Conservation (phyloP, 768 basidiomycete species). For the Sarcomyxa edulis region DNA sequence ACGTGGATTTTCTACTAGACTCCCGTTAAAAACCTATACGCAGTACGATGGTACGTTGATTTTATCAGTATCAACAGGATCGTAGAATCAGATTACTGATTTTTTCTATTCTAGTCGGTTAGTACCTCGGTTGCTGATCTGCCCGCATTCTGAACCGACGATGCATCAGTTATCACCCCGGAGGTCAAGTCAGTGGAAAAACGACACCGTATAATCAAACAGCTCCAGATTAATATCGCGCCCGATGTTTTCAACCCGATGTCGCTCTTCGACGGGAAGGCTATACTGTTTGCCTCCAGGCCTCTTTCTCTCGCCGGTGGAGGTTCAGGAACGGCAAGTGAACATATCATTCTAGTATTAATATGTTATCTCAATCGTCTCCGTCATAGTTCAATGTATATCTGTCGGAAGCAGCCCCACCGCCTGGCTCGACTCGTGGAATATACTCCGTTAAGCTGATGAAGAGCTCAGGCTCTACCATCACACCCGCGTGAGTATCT, state of each 20-base stretch:
- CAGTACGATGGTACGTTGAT: constrained; percentile 23
- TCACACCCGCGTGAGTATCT: no score
- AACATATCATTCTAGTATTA: not conserved
- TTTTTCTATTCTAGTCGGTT: constrained; percentile 8
- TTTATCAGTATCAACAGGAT: not conserved
- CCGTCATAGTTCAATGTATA: constrained; percentile 33
- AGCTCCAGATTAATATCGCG: constrained; percentile 30
- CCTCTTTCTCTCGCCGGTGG: constrained; percentile 22
- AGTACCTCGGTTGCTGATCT: not conserved
- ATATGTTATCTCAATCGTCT: no score
- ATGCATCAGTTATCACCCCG: constrained; percentile 14
- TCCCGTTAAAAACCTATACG: constrained; percentile 20
- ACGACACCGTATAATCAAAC: constrained; percentile 27
- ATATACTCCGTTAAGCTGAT: no score
- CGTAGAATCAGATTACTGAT: not conserved
- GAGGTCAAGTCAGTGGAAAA: constrained; percentile 16
- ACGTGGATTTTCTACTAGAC: constrained; percentile 8
- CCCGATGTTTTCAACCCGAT: constrained; percentile 34
- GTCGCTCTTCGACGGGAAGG: constrained; percentile 40
- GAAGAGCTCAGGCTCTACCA: no score
- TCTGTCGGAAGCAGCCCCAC: constrained; percentile 19
- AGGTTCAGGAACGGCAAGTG: constrained; percentile 22
- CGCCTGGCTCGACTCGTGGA: constrained; percentile 7
- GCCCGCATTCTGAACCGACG: not conserved
- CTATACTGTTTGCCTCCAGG: constrained; percentile 32